Percentiles rank a stretch among this genome's conserved stretches.
These are phyloP conservation scores for Fusarium sambucinum DNA, from an alignment of 2,329 filamentous ascomycete species.

Conservation along the genomic window DNA sequence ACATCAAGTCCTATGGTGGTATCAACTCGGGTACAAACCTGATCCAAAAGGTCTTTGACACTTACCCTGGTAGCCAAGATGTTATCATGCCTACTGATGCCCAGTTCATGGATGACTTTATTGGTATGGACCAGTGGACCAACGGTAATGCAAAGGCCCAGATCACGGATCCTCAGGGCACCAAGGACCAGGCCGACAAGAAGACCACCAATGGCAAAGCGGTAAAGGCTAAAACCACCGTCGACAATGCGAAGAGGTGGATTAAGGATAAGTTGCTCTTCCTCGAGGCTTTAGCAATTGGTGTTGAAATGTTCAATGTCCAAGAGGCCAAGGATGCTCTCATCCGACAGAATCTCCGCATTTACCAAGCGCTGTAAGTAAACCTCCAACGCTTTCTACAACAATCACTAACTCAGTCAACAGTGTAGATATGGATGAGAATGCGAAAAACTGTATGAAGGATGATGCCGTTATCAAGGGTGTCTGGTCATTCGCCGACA, in stretches of 20 bases:
- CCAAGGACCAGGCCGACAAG: background rate
- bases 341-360: conserved; percentile 13
- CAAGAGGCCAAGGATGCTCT: background rate
- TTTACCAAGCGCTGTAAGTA: background rate
- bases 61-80: conserved; percentile 1
- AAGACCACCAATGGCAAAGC: background rate
- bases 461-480: background rate
- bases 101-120: conserved; percentile 18
- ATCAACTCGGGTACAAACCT: background rate
- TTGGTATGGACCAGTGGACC: conserved; percentile 26
- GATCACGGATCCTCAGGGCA: background rate
- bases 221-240: background rate
- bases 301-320: conserved; percentile 16
- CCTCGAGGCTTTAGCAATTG: conserved; percentile 13
- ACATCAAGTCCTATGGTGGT: conserved; percentile 11
- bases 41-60: conserved; percentile 5
- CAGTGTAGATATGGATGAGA: conserved; percentile 6
- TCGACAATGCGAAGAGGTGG: background rate
- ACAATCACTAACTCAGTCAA: background rate
- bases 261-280: background rate
- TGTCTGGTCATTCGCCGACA: conserved; percentile 27
- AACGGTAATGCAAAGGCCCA: conserved; percentile 18
- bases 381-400: fast-evolving
- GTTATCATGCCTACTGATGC: background rate
- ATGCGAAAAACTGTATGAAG: conserved; percentile 9